phyloP scores from a whole-genome alignment of 768 basidiomycete genomes.

The Termitomyces sp. region DNA sequence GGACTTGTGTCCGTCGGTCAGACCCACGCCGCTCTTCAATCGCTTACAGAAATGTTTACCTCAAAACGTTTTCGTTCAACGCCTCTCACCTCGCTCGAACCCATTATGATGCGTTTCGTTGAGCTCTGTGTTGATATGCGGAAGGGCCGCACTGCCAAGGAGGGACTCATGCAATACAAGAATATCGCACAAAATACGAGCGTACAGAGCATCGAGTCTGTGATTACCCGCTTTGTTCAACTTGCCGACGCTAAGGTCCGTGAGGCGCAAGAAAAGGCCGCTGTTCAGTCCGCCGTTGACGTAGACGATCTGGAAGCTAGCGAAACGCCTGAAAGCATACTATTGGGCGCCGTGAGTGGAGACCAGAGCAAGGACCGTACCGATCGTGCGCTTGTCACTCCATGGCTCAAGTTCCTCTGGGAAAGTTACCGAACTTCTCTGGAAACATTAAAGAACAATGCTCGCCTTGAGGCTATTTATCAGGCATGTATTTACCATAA shows the following conservation, averaged over 20 bases:
- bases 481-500: conserved; percentile 51
- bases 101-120: conserved; percentile 93
- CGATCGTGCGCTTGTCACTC: conserved; percentile 91
- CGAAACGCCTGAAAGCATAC: conserved; percentile 89
- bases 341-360: conserved; percentile 87
- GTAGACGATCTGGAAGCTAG: conserved; percentile 95
- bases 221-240: conserved; percentile 82
- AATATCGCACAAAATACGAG: conserved; percentile 94
- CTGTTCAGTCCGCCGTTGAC: conserved; percentile 69
- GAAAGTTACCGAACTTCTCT: conserved; percentile 95
- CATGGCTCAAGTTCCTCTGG: conserved; percentile 99
- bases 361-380: conserved; percentile 90
- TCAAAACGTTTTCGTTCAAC: conserved; percentile 94
- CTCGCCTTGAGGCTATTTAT: conserved; percentile 87
- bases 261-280: conserved; percentile 84
- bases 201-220: conserved; percentile 86
- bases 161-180: conserved; percentile 96
- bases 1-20: conserved; percentile 91
- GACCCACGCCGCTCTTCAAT: conserved; percentile 84
- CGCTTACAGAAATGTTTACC: conserved; percentile 87
- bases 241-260: conserved; percentile 78
- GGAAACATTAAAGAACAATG: conserved; percentile 95
- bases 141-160: conserved; percentile 90
- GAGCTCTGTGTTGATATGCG: conserved; percentile 95
- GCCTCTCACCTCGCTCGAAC: conserved; percentile 83